These are phyloP conservation scores for Cardiospermum halicacabum DNA, from an alignment of 345 rosid species.

Conservation along the genomic window DNA sequence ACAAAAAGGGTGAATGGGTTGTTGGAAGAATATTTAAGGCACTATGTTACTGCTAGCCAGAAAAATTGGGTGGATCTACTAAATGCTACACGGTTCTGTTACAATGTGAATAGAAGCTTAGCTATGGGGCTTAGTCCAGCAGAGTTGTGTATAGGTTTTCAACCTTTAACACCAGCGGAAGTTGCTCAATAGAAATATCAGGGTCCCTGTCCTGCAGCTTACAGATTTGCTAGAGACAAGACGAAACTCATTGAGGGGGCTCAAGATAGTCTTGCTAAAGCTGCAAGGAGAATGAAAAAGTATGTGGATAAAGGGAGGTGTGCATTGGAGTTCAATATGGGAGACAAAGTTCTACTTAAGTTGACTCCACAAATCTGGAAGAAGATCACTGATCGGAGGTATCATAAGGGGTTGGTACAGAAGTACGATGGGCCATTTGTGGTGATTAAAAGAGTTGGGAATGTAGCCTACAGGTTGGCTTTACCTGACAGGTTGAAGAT, in stretches of 20 bases:
- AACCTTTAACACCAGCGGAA: no score
- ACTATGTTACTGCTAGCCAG: no score
- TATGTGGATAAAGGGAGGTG: neutral
- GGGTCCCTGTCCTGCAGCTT: neutral
- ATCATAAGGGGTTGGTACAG: no score
- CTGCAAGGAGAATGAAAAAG: neutral
- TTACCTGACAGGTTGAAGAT: neutral
- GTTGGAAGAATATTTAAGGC: no score
- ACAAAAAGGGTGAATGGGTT: no score
- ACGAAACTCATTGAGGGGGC: neutral
- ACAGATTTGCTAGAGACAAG: neutral
- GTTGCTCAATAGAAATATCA: neutral
- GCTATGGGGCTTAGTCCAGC: neutral
- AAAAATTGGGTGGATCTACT: neutral
- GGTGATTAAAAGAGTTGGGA: no score
- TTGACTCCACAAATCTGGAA: neutral
- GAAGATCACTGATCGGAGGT: neutral
- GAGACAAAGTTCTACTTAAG: neutral
- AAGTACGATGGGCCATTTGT: no score
- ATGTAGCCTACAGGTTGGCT: no score
- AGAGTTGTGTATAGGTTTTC: no score
- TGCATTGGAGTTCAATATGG: neutral
- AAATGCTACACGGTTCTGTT: neutral
- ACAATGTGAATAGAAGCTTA: neutral
- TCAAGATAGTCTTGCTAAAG: neutral